Conservation (phyloP, 257 asterid genomes). For the Pogostemon cablin region DNA sequence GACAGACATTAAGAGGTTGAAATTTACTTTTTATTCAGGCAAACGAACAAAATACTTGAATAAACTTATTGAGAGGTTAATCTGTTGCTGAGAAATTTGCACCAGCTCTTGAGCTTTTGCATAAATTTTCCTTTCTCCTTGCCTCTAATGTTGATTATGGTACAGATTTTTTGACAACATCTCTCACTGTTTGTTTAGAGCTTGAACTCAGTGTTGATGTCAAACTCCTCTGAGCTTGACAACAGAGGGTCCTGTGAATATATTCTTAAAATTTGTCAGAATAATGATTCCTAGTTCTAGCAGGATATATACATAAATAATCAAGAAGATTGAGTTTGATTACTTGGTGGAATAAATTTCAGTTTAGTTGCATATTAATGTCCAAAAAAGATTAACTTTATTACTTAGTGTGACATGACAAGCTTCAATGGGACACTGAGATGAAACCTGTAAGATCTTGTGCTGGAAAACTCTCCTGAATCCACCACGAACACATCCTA, state of each 20-base stretch:
- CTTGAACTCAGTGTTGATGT: slow-evolving; percentile 45
- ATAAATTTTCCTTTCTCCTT: neutral
- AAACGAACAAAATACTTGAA: neutral
- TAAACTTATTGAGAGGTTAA: neutral
- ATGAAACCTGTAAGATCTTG: slow-evolving; percentile 60
- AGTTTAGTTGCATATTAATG: neutral
- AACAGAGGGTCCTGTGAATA: slow-evolving; percentile 60
- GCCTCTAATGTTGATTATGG: neutral
- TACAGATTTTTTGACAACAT: neutral
- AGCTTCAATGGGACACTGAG: neutral
- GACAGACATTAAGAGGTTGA: neutral
- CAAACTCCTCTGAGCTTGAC: slow-evolving; percentile 54
- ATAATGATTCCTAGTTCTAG: neutral
- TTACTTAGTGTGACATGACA: neutral
- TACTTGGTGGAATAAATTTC: no score
- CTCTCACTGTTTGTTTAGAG: slow-evolving; percentile 37
- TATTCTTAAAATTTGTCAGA: slow-evolving; percentile 3
- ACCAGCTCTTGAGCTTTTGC: neutral
- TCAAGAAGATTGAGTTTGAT: no score
- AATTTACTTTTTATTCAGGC: neutral
- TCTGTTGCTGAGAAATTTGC: neutral
- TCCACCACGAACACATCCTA: slow-evolving; percentile 36
- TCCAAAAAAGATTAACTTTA: neutral
- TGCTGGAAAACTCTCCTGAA: slow-evolving; percentile 49
- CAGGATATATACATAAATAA: neutral